Conservation (phyloP, 768 basidiomycete species). For the Mycena latifolia region DNA sequence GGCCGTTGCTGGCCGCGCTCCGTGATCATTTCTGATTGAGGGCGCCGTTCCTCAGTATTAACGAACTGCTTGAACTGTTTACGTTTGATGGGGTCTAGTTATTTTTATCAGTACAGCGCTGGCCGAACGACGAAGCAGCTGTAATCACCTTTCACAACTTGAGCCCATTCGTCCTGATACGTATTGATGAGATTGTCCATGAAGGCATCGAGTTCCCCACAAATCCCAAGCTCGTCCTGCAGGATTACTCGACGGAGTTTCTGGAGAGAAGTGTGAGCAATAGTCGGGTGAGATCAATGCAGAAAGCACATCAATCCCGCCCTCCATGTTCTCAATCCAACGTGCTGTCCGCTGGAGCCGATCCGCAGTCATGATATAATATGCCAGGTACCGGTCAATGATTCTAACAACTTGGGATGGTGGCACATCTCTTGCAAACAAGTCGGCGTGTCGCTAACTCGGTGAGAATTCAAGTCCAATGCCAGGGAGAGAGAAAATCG, state of each 20-base stretch:
- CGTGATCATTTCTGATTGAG: slow-evolving; percentile 62
- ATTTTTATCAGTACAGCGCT: slow-evolving; percentile 27
- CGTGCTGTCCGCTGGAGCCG: slow-evolving; percentile 77
- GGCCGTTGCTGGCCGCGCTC: slow-evolving; percentile 76
- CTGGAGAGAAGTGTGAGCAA: slow-evolving; percentile 39
- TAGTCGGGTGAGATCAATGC: background rate
- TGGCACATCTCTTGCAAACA: slow-evolving; percentile 77
- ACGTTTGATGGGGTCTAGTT: slow-evolving; percentile 56
- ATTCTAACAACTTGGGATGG: slow-evolving; percentile 71
- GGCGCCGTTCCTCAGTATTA: slow-evolving; percentile 65
- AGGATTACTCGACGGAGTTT: slow-evolving; percentile 74
- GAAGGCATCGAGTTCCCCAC: slow-evolving; percentile 71
- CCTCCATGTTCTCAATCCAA: slow-evolving; percentile 80
- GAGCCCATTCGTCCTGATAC: slow-evolving; percentile 79
- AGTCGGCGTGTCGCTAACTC: slow-evolving; percentile 66
- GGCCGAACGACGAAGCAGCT: slow-evolving; percentile 30
- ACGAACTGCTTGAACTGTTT: slow-evolving; percentile 73
- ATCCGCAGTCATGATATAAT: slow-evolving; percentile 82
- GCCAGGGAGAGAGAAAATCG: background rate
- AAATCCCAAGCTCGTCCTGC: slow-evolving; percentile 80
- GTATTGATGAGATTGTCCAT: slow-evolving; percentile 77
- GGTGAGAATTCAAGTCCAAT: slow-evolving; percentile 4
- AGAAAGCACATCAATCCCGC: slow-evolving; percentile 66
- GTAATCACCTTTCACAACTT: slow-evolving; percentile 60
- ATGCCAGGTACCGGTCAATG: slow-evolving; percentile 69